Conservation (phyloP, 208 protist species). For the Trichomonas vaginalis region DNA sequence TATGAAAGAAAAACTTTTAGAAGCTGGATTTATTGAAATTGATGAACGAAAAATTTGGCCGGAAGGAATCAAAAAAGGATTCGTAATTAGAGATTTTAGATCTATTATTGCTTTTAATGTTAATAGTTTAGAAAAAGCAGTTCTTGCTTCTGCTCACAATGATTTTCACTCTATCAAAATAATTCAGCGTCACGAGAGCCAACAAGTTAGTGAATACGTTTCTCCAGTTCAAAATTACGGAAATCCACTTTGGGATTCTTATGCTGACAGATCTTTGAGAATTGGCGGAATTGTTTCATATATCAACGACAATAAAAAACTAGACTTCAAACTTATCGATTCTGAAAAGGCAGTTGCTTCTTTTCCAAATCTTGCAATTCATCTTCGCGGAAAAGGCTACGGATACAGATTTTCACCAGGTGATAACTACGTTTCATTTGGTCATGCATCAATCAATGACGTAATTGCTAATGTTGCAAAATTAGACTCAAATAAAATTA, state of each 20-base stretch:
- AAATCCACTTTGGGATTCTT: background rate
- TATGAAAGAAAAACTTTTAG: background rate
- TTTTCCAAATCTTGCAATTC: background rate
- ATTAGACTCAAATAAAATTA: background rate
- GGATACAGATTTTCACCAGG: background rate
- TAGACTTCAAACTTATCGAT: background rate
- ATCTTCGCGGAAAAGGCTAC: background rate
- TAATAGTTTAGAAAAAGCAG: background rate
- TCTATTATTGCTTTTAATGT: background rate
- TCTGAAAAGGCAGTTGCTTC: background rate
- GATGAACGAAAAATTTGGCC: background rate
- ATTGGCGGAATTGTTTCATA: background rate
- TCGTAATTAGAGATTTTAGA: background rate
- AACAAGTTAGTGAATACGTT: background rate
- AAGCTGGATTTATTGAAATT: background rate
- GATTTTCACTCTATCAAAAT: background rate
- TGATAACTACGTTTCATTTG: background rate
- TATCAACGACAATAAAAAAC: background rate
- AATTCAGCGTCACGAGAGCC: background rate
- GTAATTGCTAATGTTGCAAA: background rate
- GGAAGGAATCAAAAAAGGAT: background rate
- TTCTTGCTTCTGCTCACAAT: background rate
- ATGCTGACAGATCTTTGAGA: background rate
- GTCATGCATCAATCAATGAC: background rate
- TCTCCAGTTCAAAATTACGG: background rate